Evolutionary conservation across 2,329 filamentous ascomycete genomes (phyloP), one percentile per base, ranked within the genome.

Genomic region (Saccharata proteae): DNA sequence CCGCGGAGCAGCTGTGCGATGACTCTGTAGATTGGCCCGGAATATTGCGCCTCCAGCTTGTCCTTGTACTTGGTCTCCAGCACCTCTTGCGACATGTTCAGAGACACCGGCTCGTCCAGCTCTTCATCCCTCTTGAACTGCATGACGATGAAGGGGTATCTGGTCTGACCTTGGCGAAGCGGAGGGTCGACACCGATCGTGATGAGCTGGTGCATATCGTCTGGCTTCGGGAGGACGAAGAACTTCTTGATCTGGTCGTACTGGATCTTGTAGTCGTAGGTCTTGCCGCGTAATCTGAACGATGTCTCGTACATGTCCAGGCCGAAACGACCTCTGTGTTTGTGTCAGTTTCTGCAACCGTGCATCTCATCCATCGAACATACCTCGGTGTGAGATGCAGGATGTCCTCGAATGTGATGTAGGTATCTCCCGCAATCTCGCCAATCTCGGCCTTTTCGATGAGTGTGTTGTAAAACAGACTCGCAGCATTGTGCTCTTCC

Each of bases 231-330:
- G 5, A 98, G 74, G 17, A 96, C 73, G 77, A 98, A 94, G 55
- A 96, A 96, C 57, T 96, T 96, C 68, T 98, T 98, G 62, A 96
- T 85, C 29, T 79, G 76, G 36, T 94, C 83, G 60, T 94, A 98
- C 56, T 94, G 85, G 43, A 98, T 96, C 71, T 98, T 98, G 74
- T 98, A 98, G 64, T 98, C 92, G 66, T 98, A 98, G 15, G 90
- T 98, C 64, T 98, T 98, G 49, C 90, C 90, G 43, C 90, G 88
- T 39, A 98, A 71, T 40, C 90, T 80, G 71, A 98, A 96, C 2
- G 90, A 96, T 11, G 76, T 79, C 58, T 96, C 90, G 70, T 98
- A 98, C 80, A 98, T 93, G 58, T 98, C 90, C 62, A 98, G 93
- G 57, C 96, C 90, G 69, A 98, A 98, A 44, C 90, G 88, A 56